Conservation (phyloP, 345 rosid species). For the Carallia brachiata region DNA sequence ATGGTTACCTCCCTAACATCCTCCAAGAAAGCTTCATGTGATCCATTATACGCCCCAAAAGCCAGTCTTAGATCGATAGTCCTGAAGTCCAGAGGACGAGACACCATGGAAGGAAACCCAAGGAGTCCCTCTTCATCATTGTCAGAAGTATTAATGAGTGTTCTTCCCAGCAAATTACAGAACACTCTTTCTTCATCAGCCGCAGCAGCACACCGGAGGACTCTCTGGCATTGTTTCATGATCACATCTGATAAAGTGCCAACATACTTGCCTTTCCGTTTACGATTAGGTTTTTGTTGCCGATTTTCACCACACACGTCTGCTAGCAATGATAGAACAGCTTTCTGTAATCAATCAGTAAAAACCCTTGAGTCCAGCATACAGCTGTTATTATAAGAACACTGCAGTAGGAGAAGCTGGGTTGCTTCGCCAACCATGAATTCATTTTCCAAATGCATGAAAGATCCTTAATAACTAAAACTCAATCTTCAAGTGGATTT, state of each 20-base stretch:
- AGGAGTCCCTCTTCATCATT: conserved; percentile 35
- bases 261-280: conserved; percentile 20
- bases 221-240: conserved; percentile 36
- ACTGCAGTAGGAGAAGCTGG: neutral
- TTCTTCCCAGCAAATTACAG: conserved; percentile 42
- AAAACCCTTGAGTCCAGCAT: conserved; percentile 11
- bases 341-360: conserved; percentile 30
- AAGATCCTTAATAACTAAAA: neutral
- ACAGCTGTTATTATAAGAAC: neutral
- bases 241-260: conserved; percentile 30
- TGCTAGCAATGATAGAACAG: conserved; percentile 34
- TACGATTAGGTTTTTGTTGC: conserved; percentile 29
- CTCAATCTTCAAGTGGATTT: neutral
- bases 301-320: conserved; percentile 25
- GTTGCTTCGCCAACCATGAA: neutral
- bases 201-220: conserved; percentile 30
- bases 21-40: conserved; percentile 42
- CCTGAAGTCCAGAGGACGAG: conserved; percentile 40
- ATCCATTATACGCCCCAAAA: conserved; percentile 37
- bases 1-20: conserved; percentile 42
- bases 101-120: conserved; percentile 35
- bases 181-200: conserved; percentile 36
- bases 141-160: conserved; percentile 31
- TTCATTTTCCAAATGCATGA: neutral
- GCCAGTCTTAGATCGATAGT: conserved; percentile 36